phyloP scores from a whole-genome alignment of 75 land plant species.

The Larix kaempferi region DNA sequence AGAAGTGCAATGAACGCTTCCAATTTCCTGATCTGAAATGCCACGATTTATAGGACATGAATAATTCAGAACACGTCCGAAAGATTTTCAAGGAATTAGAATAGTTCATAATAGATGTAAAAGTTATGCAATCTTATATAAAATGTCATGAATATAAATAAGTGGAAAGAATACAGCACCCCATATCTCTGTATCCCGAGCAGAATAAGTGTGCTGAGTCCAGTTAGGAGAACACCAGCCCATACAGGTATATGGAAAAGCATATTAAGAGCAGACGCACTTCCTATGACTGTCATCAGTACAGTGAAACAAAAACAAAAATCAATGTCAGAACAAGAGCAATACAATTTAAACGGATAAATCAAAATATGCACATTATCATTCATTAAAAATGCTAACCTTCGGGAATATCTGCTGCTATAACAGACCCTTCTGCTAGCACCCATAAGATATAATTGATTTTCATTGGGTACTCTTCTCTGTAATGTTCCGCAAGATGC shows the following conservation, averaged over 20 bases:
- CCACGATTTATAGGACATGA: not conserved
- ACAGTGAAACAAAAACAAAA: not conserved
- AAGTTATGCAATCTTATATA: no score
- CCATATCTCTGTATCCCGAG: conserved; percentile 81
- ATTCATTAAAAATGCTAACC: conserved; percentile 21
- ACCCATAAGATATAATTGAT: conserved; percentile 63
- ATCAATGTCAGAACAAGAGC: not conserved
- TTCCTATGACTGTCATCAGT: conserved; percentile 60
- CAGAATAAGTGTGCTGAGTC: conserved; percentile 69
- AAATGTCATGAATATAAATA: no score
- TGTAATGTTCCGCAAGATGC: conserved; percentile 81
- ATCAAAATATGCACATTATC: not conserved
- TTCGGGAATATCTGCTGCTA: conserved; percentile 90
- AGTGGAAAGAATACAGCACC: conserved; percentile 15
- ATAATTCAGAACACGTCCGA: no score
- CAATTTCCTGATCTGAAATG: conserved; percentile 45
- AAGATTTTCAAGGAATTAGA: no score
- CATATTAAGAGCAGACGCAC: conserved; percentile 85
- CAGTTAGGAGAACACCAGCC: conserved; percentile 83
- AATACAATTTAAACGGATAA: not conserved
- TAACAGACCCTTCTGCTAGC: conserved; percentile 66
- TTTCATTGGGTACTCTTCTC: conserved; percentile 54
- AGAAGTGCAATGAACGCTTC: conserved; percentile 59
- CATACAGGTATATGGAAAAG: conserved; percentile 85
- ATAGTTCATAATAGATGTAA: no score